Conservation (phyloP, 495 filamentous ascomycete genomes). For the Penicillium macrosclerotiorum region DNA sequence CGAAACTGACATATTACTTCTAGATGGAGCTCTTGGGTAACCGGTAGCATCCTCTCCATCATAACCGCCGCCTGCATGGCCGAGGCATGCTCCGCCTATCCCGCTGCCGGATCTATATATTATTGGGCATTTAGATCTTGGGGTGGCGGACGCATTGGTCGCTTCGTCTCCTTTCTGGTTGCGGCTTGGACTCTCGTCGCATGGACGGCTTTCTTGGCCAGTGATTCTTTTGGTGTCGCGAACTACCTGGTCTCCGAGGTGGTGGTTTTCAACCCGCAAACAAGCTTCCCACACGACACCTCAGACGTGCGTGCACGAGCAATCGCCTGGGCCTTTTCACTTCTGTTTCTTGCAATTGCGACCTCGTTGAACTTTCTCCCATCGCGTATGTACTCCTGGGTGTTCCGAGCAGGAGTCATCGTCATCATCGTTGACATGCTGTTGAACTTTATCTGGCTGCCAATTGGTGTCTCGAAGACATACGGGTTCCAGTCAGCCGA, state of each 20-base stretch:
- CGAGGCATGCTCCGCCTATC: constrained; percentile 34
- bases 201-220: constrained; percentile 35
- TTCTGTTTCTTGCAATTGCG: constrained; percentile 29
- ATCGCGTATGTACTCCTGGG: constrained; percentile 33
- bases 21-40: constrained; percentile 39
- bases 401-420: constrained; percentile 34
- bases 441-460: constrained; percentile 39
- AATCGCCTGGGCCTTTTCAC: constrained; percentile 32
- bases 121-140: constrained; percentile 39
- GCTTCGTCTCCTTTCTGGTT: constrained; percentile 34
- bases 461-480: constrained; percentile 30
- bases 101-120: constrained; percentile 37
- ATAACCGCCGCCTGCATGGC: constrained; percentile 36
- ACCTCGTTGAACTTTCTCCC: constrained; percentile 34
- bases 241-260: constrained; percentile 35
- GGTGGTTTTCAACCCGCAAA: constrained; percentile 30
- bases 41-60: constrained; percentile 34
- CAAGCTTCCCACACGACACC: constrained; percentile 28
- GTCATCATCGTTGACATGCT: constrained; percentile 35
- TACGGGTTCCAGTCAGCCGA: constrained; percentile 37
- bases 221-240: constrained; percentile 36
- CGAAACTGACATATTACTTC: constrained; percentile 1
- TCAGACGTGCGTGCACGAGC: constrained; percentile 32
- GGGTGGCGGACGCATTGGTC: constrained; percentile 28
- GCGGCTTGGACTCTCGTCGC: constrained; percentile 37